Conservation (phyloP, 257 asterid genomes). For the Galeopsis tetrahit region DNA sequence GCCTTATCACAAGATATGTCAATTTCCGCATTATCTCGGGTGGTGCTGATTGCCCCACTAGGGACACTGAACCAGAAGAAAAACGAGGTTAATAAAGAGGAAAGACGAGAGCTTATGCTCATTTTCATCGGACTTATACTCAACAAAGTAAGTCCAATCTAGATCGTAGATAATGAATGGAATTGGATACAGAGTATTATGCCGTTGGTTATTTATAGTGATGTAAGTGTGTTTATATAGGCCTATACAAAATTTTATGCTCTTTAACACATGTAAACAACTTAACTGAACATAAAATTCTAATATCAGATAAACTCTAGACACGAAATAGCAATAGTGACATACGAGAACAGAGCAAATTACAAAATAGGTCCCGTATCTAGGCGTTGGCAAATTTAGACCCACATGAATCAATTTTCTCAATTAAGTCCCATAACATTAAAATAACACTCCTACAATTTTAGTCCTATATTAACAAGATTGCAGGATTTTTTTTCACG, state of each 20-base stretch:
- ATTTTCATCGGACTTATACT: not conserved
- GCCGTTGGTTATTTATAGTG: not conserved
- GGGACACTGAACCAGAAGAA: conserved; percentile 53
- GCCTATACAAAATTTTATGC: not conserved
- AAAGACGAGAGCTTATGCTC: not conserved
- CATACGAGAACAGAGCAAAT: not conserved
- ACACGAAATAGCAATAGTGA: not conserved
- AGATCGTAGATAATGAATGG: no score
- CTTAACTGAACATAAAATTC: not conserved
- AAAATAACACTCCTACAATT: no score
- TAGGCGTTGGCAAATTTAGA: no score
- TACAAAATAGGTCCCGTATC: no score
- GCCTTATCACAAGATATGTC: conserved; percentile 82
- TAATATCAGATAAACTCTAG: not conserved
- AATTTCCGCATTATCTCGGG: conserved; percentile 77
- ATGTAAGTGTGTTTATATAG: not conserved
- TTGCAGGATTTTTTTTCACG: no score
- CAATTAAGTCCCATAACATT: no score
- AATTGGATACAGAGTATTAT: not conserved
- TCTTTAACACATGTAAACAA: not conserved
- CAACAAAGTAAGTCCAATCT: not conserved
- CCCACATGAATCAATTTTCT: no score
- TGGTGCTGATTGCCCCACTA: conserved; percentile 89
- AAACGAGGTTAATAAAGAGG: conserved; percentile 19
- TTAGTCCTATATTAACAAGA: no score